Evolutionary conservation across 768 basidiomycete genomes (phyloP).

Genomic region (Suillus ampliporus): DNA sequence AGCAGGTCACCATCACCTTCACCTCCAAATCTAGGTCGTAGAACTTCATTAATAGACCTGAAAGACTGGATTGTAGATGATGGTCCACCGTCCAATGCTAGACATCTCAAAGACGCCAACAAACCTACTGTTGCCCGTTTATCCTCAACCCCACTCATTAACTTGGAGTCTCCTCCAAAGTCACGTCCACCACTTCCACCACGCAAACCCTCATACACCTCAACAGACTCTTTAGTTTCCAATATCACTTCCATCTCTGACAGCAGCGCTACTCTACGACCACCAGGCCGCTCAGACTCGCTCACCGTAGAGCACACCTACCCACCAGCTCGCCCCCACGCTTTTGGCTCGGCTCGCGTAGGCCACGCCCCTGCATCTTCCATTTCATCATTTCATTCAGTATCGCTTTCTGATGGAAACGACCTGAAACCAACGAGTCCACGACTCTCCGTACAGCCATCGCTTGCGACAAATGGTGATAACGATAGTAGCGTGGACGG

Average conservation of each 20-base stretch:
- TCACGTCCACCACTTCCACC: slow-evolving; percentile 67
- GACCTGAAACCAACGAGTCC: slow-evolving; percentile 25
- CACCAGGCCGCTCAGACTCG: slow-evolving; percentile 49
- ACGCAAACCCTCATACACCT: slow-evolving; percentile 61
- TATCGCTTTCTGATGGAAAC: slow-evolving; percentile 70
- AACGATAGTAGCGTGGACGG: slow-evolving; percentile 41
- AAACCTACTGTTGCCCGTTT: slow-evolving; percentile 7
- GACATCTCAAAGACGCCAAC: slow-evolving; percentile 22
- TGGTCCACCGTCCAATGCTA: slow-evolving; percentile 39
- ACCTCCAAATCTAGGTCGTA: slow-evolving; percentile 47
- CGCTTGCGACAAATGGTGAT: slow-evolving; percentile 52
- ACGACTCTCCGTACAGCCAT: slow-evolving; percentile 27
- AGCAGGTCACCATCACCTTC: slow-evolving; percentile 48
- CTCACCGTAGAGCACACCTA: slow-evolving; percentile 65
- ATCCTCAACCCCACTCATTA: slow-evolving; percentile 53
- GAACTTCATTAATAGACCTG: slow-evolving; percentile 71
- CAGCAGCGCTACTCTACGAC: slow-evolving; percentile 24
- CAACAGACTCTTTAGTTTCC: slow-evolving; percentile 45
- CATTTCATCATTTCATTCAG: slow-evolving; percentile 83
- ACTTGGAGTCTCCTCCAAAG: slow-evolving; percentile 57
- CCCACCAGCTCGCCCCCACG: slow-evolving; percentile 50
- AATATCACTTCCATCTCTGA: slow-evolving; percentile 24
- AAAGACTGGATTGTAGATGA: slow-evolving; percentile 78
- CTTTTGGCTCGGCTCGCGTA: slow-evolving; percentile 38
- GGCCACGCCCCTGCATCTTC: slow-evolving; percentile 71